Conservation (phyloP, 495 filamentous ascomycete genomes). For the Daldinia vernicosa region DNA sequence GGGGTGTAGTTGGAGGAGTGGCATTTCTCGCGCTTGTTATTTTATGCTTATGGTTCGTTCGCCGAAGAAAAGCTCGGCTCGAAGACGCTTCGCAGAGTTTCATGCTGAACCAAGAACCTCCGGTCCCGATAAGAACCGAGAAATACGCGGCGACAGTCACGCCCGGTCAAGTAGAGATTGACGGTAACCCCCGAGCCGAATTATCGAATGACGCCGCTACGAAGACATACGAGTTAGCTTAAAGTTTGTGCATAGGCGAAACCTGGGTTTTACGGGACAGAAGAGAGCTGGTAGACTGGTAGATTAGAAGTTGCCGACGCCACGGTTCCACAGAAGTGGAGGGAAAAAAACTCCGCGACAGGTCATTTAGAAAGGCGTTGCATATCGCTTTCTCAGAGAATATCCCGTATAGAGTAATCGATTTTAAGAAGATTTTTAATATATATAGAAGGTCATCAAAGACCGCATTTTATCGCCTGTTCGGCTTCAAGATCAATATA, state of each 20-base stretch:
- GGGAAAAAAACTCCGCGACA: not conserved
- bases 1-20: constrained; percentile 26
- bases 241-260: not conserved
- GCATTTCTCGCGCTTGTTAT: constrained; percentile 17
- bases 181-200: constrained; percentile 6
- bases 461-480: not conserved
- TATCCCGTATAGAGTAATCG: not conserved
- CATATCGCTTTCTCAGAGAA: not conserved
- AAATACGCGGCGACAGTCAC: not conserved
- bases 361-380: not conserved
- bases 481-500: not conserved
- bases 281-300: not conserved
- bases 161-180: constrained; percentile 13
- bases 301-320: not conserved
- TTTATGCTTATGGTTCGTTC: constrained; percentile 12
- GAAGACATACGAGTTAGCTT: constrained; percentile 15
- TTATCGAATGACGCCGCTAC: not conserved
- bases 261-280: not conserved
- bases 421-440: not conserved
- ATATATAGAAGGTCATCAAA: not conserved
- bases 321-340: not conserved
- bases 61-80: constrained; percentile 1
- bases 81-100: not conserved
- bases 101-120: constrained; percentile 1
- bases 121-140: not conserved